Percentiles rank a stretch among this genome's conserved stretches.
These are phyloP conservation scores for Haplosporangium sp. DNA, from an alignment of 371 early-diverging fungal species.

Conservation along the genomic window DNA sequence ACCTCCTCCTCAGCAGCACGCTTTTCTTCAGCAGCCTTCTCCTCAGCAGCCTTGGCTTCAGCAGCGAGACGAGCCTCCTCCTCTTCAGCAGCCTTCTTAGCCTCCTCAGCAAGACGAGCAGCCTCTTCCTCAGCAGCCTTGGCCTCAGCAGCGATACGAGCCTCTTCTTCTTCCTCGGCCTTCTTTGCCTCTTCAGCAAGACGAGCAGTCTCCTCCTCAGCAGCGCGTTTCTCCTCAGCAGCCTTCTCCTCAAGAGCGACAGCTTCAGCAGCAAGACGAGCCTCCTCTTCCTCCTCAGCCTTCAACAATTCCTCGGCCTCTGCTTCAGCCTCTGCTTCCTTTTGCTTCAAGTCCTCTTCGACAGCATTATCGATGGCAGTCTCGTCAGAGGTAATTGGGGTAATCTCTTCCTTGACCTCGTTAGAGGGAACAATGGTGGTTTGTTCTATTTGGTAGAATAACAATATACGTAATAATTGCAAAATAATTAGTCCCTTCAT, in stretches of 20 bases:
- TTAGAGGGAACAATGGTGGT: constrained; percentile 19
- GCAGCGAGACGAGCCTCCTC: constrained; percentile 52
- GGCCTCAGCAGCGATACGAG: constrained; percentile 44
- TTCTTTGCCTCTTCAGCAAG: constrained; percentile 57
- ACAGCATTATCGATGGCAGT: constrained; percentile 6
- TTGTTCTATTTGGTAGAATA: constrained; percentile 13
- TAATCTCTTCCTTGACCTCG: constrained; percentile 15
- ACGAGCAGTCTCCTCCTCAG: constrained; percentile 36
- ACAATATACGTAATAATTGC: no score
- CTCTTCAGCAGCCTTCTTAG: constrained; percentile 56
- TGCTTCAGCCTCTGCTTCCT: constrained; percentile 25
- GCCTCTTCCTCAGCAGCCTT: constrained; percentile 61
- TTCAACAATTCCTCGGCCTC: constrained; percentile 42
- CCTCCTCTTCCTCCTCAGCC: constrained; percentile 63
- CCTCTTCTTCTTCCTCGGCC: constrained; percentile 24
- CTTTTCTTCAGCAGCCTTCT: constrained; percentile 53
- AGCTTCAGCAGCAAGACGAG: constrained; percentile 20
- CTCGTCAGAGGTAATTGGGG: background rate
- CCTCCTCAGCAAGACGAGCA: constrained; percentile 55
- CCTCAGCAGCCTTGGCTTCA: constrained; percentile 32
- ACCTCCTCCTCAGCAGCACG: constrained; percentile 64
- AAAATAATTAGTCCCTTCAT: no score
- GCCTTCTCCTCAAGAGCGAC: constrained; percentile 62
- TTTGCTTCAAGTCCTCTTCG: background rate
- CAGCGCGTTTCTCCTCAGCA: constrained; percentile 61